These are phyloP conservation scores for Beauveria brongniartii DNA, from an alignment of 2,329 filamentous ascomycete species.

Conservation along the genomic window DNA sequence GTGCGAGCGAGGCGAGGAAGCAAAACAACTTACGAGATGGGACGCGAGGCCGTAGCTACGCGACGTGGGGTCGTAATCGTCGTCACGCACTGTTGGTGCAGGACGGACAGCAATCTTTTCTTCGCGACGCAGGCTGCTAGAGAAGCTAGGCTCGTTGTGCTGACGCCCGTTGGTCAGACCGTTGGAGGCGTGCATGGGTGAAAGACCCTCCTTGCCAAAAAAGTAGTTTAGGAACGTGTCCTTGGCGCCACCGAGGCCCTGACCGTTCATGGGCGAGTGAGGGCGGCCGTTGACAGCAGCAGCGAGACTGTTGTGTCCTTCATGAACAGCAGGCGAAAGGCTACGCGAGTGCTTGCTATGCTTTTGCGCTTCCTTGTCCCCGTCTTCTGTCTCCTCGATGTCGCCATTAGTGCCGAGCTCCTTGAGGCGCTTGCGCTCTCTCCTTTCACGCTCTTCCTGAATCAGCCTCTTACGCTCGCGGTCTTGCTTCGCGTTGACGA, in stretches of 20 bases:
- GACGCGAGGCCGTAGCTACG: constrained; percentile 35
- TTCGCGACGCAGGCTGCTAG: constrained; percentile 73
- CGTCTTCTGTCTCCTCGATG: constrained; percentile 58
- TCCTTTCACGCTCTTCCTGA: constrained; percentile 77
- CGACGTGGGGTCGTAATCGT: constrained; percentile 35
- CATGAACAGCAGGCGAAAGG: constrained; percentile 73
- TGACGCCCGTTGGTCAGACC: constrained; percentile 44
- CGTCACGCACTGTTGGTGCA: constrained; percentile 29
- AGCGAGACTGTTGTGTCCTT: constrained; percentile 51
- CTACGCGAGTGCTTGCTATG: constrained; percentile 52
- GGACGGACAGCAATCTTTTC: constrained; percentile 48
- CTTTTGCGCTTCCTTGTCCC: constrained; percentile 45
- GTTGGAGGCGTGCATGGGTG: constrained; percentile 28
- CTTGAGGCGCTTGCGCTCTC: constrained; percentile 75
- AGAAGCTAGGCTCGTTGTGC: constrained; percentile 72
- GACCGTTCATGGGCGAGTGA: constrained; percentile 54
- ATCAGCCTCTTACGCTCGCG: constrained; percentile 74
- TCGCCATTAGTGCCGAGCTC: constrained; percentile 76
- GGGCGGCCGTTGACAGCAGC: constrained; percentile 62
- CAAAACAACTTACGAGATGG: constrained; percentile 47
- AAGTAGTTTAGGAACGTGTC: constrained; percentile 99
- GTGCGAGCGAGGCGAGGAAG: constrained; percentile 8
- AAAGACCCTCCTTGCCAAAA: constrained; percentile 84
- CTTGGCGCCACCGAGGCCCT: constrained; percentile 52
- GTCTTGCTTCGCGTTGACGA: constrained; percentile 91